Percentiles rank a stretch among this genome's conserved stretches.
phyloP scores from a whole-genome alignment of 352 stramenopile genomes.

The Phytophthora rubi region DNA sequence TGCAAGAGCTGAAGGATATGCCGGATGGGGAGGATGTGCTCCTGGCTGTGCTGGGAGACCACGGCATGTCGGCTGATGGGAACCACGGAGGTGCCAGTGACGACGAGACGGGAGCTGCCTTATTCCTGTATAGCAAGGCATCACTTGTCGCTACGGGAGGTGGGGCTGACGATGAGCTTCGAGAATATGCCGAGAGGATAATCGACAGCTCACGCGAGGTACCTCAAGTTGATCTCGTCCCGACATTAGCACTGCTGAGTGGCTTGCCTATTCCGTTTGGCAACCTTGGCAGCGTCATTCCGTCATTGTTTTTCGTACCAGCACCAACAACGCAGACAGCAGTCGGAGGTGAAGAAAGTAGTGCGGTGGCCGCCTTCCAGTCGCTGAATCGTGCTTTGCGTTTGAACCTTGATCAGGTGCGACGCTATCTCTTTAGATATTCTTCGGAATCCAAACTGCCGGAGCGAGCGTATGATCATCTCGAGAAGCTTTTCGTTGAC shows the following conservation, averaged over 20 bases:
- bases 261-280: conserved; percentile 96
- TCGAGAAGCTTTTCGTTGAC: conserved; percentile 60
- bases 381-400: conserved; percentile 70
- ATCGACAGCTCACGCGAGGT: conserved; percentile 50
- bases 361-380: conserved; percentile 40
- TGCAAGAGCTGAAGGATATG: conserved; percentile 65
- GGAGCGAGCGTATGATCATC: conserved; percentile 54
- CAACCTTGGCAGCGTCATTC: conserved; percentile 94
- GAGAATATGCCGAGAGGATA: conserved; percentile 35
- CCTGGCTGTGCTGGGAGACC: conserved; percentile 96
- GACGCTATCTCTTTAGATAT: conserved; percentile 77
- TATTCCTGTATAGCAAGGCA: conserved; percentile 92
- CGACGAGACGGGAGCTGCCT: conserved; percentile 94
- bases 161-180: conserved; percentile 20
- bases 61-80: conserved; percentile 98
- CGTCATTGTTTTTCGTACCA: conserved; percentile 85
- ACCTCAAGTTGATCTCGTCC: conserved; percentile 96
- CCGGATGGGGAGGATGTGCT: conserved; percentile 78
- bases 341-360: conserved; percentile 2
- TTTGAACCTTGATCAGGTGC: conserved; percentile 88
- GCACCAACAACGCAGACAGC: conserved; percentile 4
- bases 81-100: conserved; percentile 97
- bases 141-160: conserved; percentile 34
- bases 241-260: conserved; percentile 94
- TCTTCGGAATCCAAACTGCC: conserved; percentile 72